A percentile compares a stretch with the other conserved stretches of the same genome.
Evolutionary conservation across 306 rosid genomes (phyloP).

Genomic region (Psophocarpus tetragonolobus): DNA sequence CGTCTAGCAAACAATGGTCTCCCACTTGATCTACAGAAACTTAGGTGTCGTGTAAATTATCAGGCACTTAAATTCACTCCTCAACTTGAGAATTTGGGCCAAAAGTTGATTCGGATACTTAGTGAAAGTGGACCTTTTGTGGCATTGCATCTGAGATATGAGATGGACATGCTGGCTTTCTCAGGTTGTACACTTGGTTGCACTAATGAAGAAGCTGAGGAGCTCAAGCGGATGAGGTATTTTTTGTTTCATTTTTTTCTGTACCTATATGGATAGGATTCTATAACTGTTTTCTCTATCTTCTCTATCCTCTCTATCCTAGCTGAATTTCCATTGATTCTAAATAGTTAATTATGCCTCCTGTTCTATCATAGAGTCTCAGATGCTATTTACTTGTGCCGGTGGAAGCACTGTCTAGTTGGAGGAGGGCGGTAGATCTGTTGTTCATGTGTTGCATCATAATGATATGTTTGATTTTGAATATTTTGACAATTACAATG

Average conservation of each 20-base stretch:
- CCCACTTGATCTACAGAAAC: slow-evolving; percentile 76
- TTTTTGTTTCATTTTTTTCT: slow-evolving; percentile 16
- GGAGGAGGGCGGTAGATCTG: not conserved
- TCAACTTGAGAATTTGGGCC: slow-evolving; percentile 84
- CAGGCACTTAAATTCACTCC: slow-evolving; percentile 91
- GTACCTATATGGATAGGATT: not conserved
- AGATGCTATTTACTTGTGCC: not conserved
- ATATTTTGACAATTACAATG: slow-evolving; percentile 11
- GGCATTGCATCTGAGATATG: slow-evolving; percentile 91
- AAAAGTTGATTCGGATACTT: slow-evolving; percentile 68
- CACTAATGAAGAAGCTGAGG: slow-evolving; percentile 79
- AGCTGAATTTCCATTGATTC: not conserved
- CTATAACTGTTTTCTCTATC: slow-evolving; percentile 6
- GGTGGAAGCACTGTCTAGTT: slow-evolving; percentile 13
- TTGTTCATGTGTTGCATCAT: not conserved
- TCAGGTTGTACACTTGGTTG: slow-evolving; percentile 97
- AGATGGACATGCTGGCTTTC: slow-evolving; percentile 99
- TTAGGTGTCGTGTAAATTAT: slow-evolving; percentile 89
- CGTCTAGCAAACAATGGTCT: slow-evolving; percentile 89
- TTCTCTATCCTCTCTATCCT: slow-evolving; percentile 11
- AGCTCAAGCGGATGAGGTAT: slow-evolving; percentile 92
- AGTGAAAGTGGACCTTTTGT: slow-evolving; percentile 79
- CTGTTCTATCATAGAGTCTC: not conserved
- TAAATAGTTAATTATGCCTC: slow-evolving; percentile 12
- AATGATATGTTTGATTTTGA: slow-evolving; percentile 8